Evolutionary conservation across 148 eudicot genomes (phyloP), one percentile per base, ranked within the genome.

Genomic region (Cornus suecica): DNA sequence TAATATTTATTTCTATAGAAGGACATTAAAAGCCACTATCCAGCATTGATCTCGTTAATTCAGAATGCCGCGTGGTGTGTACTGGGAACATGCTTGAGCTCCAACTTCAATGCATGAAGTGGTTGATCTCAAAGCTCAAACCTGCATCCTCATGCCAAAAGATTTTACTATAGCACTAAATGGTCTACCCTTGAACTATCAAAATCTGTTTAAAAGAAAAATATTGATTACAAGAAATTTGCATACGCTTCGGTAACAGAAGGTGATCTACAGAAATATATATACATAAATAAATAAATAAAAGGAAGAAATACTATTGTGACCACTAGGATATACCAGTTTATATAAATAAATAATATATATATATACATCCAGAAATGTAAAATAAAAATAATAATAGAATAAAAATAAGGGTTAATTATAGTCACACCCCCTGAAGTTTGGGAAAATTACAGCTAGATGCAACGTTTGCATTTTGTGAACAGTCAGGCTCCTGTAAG

Each of bases 1-100:
- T 41, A 24, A 14, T 65, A 78, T 31, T 25, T 65, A 52, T 68
- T 51, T 37, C 54, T 22, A 63, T 29, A 51, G 69, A 64, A 42
- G 2, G 9, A 23, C 48, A 26, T 15, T 11, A n/a, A 34, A 30
- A 24, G 56, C 29, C 30, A 23, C 66, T 8, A 67, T 64, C 24
- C 37, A 68, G 34, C 8, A 22, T 16, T 3, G 11, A n/a, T 25
- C 41, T 23, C 61, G 32, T 22, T 20, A 69, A 22, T 42, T 45
- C 18, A 74, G 69, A 60, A 16, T 4, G 37, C 37, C 26, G 37
- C 8, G 15, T 13, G 20, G 22, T 24, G 31, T 41, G 60, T 18
- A 45, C 16, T 5, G 32, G 22, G 22, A 75, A 75, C 66, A 27
- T 25, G 60, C 32, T 13, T 16, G 48, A 51, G 5, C 73, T 70